Percentiles rank a stretch among this genome's conserved stretches.
phyloP scores from a whole-genome alignment of 768 basidiomycete species.

The Podaxis sp. region DNA sequence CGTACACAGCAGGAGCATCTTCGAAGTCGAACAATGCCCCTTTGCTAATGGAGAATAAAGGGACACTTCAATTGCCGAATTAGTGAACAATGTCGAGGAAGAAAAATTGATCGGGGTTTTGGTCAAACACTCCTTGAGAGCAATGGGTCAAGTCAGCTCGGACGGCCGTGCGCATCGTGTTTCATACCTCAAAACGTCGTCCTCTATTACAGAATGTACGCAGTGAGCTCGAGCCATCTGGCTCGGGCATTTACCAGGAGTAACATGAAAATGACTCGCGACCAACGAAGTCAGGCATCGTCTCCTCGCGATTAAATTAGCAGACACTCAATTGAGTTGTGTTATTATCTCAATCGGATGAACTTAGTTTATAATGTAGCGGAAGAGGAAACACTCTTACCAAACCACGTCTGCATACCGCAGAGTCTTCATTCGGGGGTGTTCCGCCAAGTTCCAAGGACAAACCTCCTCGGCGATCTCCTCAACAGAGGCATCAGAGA shows the following conservation, averaged over 20 bases:
- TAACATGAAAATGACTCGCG: neutral
- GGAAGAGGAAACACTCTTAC: conserved; percentile 8
- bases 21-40: neutral
- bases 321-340: neutral
- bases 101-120: conserved; percentile 10
- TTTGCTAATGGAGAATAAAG: neutral
- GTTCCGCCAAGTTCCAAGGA: conserved; percentile 6
- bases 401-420: neutral
- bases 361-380: neutral
- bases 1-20: neutral
- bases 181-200: neutral
- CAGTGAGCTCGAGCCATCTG: neutral
- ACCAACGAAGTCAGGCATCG: neutral
- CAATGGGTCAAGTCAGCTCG: neutral
- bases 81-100: neutral
- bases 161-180: neutral
- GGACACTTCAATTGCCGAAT: neutral
- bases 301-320: neutral
- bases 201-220: neutral
- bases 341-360: neutral
- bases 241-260: neutral
- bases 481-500: conserved; percentile 28
- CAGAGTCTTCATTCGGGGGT: neutral
- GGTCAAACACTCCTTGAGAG: neutral
- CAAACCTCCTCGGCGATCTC: conserved; percentile 32